These are phyloP conservation scores for Clavispora santaluciae DNA, from an alignment of 805 yeast genomes.

Conservation along the genomic window DNA sequence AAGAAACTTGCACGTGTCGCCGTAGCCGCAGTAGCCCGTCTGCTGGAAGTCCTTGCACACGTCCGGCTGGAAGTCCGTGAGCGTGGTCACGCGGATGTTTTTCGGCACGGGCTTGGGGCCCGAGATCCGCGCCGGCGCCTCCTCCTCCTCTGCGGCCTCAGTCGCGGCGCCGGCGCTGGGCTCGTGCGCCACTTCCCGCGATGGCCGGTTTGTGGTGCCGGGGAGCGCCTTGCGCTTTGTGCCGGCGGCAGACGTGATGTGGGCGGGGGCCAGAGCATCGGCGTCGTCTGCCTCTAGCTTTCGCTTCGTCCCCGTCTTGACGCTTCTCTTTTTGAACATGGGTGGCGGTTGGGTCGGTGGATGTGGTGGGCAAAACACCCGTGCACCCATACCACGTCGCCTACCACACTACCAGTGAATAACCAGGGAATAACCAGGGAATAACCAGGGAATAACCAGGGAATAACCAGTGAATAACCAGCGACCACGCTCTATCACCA, in stretches of 20 bases:
- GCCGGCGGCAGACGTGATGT: neutral
- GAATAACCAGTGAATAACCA: too few relatives aligned
- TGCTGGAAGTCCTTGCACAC: conserved; percentile 87
- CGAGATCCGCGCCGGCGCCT: conserved; percentile 2
- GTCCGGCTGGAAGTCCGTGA: conserved; percentile 86
- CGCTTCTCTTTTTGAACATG: conserved; percentile 16
- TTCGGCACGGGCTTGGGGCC: conserved; percentile 28
- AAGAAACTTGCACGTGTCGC: conserved; percentile 92
- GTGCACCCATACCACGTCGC: too few relatives aligned
- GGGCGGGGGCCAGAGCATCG: neutral
- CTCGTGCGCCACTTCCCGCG: neutral
- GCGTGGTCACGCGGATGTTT: conserved; percentile 57
- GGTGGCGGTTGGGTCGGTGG: neutral
- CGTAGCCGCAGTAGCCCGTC: conserved; percentile 95
- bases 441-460: too few relatives aligned
- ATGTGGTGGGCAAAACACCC: conserved; percentile 4
- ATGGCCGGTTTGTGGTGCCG: neutral
- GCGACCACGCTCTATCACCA: too few relatives aligned
- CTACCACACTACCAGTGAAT: too few relatives aligned
- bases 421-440: too few relatives aligned
- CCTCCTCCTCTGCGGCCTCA: conserved; percentile 3
- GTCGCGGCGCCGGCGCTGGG: neutral
- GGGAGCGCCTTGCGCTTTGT: neutral
- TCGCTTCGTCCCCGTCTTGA: conserved; percentile 4
- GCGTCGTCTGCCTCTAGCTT: neutral